Evolutionary conservation across 2,329 filamentous ascomycete species (phyloP).

Genomic region (Rosellinia necatrix): DNA sequence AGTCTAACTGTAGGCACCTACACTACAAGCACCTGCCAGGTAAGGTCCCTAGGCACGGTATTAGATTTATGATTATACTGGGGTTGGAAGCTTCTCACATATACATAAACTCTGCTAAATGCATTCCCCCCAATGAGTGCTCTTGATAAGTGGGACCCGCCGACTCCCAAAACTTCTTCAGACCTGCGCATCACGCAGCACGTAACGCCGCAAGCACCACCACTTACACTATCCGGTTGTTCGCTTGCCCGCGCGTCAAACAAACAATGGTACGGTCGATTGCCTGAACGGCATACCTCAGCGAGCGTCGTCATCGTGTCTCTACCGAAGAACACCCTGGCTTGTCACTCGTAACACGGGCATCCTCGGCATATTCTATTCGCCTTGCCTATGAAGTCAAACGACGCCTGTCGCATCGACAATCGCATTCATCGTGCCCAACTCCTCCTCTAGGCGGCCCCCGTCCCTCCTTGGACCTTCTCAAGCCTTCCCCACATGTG

Average conservation of each 20-base stretch:
- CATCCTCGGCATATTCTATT: neutral
- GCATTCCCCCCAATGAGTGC: too few relatives aligned
- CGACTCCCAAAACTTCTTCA: constrained; percentile 27
- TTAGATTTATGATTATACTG: too few relatives aligned
- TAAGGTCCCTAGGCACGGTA: too few relatives aligned
- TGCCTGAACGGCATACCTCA: constrained; percentile 12
- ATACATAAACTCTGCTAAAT: too few relatives aligned
- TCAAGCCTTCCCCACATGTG: constrained; percentile 28
- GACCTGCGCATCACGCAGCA: constrained; percentile 14
- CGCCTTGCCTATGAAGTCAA: constrained; percentile 6
- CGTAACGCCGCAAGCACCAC: constrained; percentile 13
- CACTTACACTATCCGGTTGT: constrained; percentile 3
- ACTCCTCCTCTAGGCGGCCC: neutral
- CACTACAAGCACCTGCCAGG: too few relatives aligned
- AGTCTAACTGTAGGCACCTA: too few relatives aligned
- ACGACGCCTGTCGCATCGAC: constrained; percentile 22
- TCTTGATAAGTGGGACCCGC: constrained; percentile 17
- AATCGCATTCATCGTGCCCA: constrained; percentile 4
- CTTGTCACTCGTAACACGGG: constrained; percentile 1
- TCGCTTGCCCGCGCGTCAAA: constrained; percentile 17
- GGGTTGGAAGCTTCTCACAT: too few relatives aligned
- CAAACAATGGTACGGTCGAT: constrained; percentile 22
- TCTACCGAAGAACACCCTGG: constrained; percentile 1
- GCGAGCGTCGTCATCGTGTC: constrained; percentile 14
- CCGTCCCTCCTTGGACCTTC: neutral